Base-by-base conservation (phyloP, 164 flowering plant genomes). In the Sextonia rubra region DNA sequence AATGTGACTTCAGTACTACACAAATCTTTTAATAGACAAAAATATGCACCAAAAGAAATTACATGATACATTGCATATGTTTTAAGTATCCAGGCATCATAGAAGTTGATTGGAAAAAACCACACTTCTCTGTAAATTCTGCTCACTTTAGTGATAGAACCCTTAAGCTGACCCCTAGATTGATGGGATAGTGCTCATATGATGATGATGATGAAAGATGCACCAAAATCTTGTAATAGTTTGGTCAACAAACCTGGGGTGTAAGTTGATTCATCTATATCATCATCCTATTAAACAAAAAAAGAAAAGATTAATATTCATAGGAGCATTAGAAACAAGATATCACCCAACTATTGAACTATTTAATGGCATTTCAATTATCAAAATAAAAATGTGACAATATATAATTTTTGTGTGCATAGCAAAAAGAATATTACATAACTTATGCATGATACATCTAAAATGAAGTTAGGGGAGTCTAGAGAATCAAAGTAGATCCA, bases 221-320 rank as follows among this genome's bases (percentile, higher is more conserved):
- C 4, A 49, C 23, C 5, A 68, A 49, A 47, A 25, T 17, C 22
- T 47, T 47, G 47, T 27, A 6, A 17, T 60, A 60, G 47, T 18
- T 29, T 27, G 63, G 73, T 24, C 61, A 47, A 69, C 68, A 69
- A 75, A 94, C 98, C 97, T 89, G 90, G 84, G 62, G 74, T 27
- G n/a, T 64, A 76, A n/a, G 76, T 67, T 47, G 87, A 63, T 68
- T 86, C 89, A 69, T 90, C 92, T 44, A 65, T 79, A 11, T 94
- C 97, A 71, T 94, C 98, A 70, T 92, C 97, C 97, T 94, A 88
- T 72, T 37, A 25, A 72, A 69, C 30, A 23, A 82, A 73, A 71
- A 63, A 69, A 68, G 29, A 11, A 44, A 60, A 73, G 32, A 56
- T 68, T 56, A 76, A 60, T 20, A 65, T 12, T 71, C n/a, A 44